Evolutionary conservation across 2,329 filamentous ascomycete species (phyloP), one percentile per base, ranked within the genome.

Genomic region (Ascochyta viciae-villosae): DNA sequence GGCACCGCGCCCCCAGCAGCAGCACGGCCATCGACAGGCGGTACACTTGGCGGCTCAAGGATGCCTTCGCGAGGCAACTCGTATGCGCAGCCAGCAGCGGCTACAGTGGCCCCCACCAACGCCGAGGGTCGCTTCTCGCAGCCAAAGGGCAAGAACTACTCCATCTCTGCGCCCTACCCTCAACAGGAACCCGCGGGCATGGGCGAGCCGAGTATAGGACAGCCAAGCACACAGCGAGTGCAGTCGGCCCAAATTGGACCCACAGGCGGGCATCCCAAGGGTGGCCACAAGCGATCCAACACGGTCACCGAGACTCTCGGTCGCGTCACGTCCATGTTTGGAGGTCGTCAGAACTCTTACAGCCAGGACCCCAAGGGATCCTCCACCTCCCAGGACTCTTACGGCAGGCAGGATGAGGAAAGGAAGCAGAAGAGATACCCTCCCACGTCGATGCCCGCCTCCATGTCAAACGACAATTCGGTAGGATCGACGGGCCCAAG

Each of bases 91-190:
- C 95, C 94, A 44, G 88, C 88, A 41, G 91, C 92, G 51, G 93
- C 95, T 27, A 87, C 92, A 43, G 88, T 97, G 57, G 92, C 92
- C 44, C 89, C 90, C 65, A 95, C 92, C 48, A 96, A 95, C 75
- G 92, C 86, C 4, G 90, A 96, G 74, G 94, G 92, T 61, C 90
- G 90, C 61, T 92, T 98, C 67, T 90, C 95, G 63, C 94, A 96
- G 78, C 83, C 76, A 63, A 85, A 84, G 74, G 80, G 83, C 61
- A 86, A 88, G 68, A 86, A 85, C 62, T 91, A 92, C 72, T 85
- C 86, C 45, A 92, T 94, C 29, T 89, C 89, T 19, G 82, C 85
- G 48, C 84, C 88, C 13, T 84, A 89, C 44, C 79, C 85, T 29
- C 85, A 87, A 62, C 76, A 81, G n/a, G 64, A 68, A 31, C 58